Percentiles rank a stretch among this genome's conserved stretches.
Conservation (phyloP, 2,329 filamentous ascomycete genomes). For the Exophiala xenobiotica region DNA sequence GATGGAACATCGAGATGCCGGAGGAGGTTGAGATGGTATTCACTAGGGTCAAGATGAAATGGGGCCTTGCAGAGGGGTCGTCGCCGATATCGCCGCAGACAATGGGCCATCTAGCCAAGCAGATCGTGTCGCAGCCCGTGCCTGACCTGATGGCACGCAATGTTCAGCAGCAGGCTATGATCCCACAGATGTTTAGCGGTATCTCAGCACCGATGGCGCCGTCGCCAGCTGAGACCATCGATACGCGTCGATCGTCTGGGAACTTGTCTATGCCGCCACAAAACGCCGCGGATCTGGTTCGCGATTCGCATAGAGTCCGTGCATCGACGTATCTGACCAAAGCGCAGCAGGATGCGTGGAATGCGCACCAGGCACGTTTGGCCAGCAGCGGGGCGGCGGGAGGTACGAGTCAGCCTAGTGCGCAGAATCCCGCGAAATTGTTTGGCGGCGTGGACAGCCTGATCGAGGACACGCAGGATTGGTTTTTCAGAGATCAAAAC, state of each 20-base stretch:
- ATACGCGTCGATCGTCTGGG: conserved; percentile 26
- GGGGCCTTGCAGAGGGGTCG: conserved; percentile 60
- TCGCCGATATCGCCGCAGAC: conserved; percentile 54
- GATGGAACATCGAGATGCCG: conserved; percentile 85
- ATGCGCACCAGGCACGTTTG: conserved; percentile 31
- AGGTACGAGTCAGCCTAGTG: conserved; percentile 31
- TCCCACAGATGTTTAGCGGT: conserved; percentile 15
- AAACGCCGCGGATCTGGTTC: conserved; percentile 31
- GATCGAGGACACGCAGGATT: conserved; percentile 63
- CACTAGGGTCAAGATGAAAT: conserved; percentile 75
- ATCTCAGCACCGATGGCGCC: conserved; percentile 19
- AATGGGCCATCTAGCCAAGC: conserved; percentile 31
- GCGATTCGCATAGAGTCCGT: conserved; percentile 16
- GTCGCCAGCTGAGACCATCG: conserved; percentile 19
- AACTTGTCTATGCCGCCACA: conserved; percentile 30
- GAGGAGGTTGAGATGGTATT: conserved; percentile 77
- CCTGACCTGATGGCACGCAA: conserved; percentile 27
- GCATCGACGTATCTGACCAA: conserved; percentile 30
- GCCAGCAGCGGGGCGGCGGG: conserved; percentile 27
- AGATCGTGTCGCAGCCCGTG: conserved; percentile 23
- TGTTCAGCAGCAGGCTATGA: conserved; percentile 27
- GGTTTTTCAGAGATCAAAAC: conserved; percentile 63
- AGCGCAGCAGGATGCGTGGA: conserved; percentile 38
- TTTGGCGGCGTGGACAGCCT: conserved; percentile 62
- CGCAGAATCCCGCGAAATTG: conserved; percentile 50